Evolutionary conservation across 768 basidiomycete species (phyloP), one percentile per base, ranked within the genome.

Genomic region (Russula earlei): DNA sequence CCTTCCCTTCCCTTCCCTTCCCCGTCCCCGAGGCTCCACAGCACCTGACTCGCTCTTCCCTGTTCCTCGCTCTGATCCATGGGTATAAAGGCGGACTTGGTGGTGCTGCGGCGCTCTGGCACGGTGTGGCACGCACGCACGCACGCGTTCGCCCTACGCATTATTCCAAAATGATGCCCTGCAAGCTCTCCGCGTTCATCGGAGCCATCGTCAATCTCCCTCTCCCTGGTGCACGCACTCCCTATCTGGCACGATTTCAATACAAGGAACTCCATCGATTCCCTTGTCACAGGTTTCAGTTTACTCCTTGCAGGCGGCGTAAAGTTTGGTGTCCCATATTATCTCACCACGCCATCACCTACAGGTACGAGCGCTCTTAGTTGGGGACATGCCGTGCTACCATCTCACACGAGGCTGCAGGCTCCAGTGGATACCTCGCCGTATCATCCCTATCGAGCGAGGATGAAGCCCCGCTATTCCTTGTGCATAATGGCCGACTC

Each of bases 401-500:
- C 24, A 17, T 24, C 41, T 41, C 7, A 42, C 29, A 37, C 29
- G 40, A 49, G 42, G 33, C 33, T 9, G 27, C 65, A 82, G 80
- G 76, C 22, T 58, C 65, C 34, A 69, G 74, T 8, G 78, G 79
- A 37, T 78, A 81, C 56, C 67, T 79, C 27, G 80, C 79, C 6
- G 63, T 79, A 56, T 67, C 44, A 65, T 68, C 20, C 58, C 62
- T 51, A 60, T 66, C 52, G 46, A 55, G n/a, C 7, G 38, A 36
- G 22, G 36, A 53, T 4, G 53, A 55, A 10, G 76, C 78, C 14
- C 72, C 78, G 8, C 63, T 79, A 17, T 84, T 82, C 67, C 81
- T 79, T 67, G 71, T 84, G 58, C 69, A 75, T 62, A 71, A 73
- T 55, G 68, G 74, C 45, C 75, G 77, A 47, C 71, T 84, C 24